Base-by-base conservation (phyloP, 2,329 filamentous ascomycete genomes). In the Calonectria montana region DNA sequence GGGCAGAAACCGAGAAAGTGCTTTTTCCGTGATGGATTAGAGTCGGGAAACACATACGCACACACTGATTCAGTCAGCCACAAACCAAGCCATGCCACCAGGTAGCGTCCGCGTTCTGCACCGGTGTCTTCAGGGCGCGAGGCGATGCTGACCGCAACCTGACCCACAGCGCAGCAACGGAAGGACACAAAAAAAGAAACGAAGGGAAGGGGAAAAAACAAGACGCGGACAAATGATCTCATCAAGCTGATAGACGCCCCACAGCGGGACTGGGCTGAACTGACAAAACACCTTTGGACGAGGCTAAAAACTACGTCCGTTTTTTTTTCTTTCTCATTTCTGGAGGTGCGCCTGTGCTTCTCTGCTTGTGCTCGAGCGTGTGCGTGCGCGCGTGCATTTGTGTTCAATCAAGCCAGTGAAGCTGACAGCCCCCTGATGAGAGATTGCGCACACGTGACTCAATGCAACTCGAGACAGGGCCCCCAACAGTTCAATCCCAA, bases 91-190 rank as follows among this genome's bases (percentile, higher is more conserved):
- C 55, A 61, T 67, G 53, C 45, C 21, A 61, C 53, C 25, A 27
- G 39, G 47, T 43, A 53, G 65, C 53, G 65, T 47, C 53, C 39
- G 53, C 39, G 65, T 67, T 61, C 50, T 59, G 64, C 64, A 55
- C 50, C 64, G 25, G 45, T 48, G 27, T n/a, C 21, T 21, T 65
- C 62, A 65, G 63, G 27, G 41, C 65, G 29, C 65, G 47, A 25
- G 41, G 50, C 29, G 53, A 67, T 47, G 25, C 47, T 50, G 29
- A 25, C 37, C 25, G 45, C 35, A 48, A 23, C 35, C 63, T 27
- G 63, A 45, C 48, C 47, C 29, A 61, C 41, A 23, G 35, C 8
- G 37, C 48, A 47, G 35, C 31, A 45, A 4, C 53, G 23, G 35
- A 31, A 41, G 23, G 41, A 63, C 21, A 62, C 23, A n/a, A 67